Conservation (phyloP, 176 grass and related monocot genomes). For the Hyparrhenia diplandra region DNA sequence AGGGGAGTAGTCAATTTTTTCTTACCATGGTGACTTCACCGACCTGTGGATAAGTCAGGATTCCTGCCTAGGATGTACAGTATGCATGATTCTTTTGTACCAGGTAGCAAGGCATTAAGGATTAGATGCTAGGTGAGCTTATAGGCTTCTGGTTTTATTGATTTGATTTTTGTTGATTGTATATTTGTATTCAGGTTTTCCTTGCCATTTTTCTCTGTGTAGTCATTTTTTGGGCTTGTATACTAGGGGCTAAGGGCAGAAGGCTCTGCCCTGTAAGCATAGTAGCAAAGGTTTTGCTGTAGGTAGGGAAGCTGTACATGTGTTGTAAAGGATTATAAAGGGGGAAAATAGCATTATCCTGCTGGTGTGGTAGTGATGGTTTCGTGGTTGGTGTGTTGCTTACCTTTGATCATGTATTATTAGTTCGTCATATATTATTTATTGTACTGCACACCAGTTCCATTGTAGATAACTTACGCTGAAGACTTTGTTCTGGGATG, state of each 20-base stretch:
- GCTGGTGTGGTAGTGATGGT: conserved; percentile 14
- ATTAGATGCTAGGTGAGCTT: conserved; percentile 43
- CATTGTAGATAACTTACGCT: neutral
- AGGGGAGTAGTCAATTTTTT: conserved; percentile 47
- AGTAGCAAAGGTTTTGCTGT: conserved; percentile 30
- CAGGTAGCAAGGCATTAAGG: conserved; percentile 38
- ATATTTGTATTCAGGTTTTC: conserved; percentile 38
- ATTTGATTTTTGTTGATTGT: conserved; percentile 59
- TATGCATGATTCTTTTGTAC: conserved; percentile 42
- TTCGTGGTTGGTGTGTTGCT: conserved; percentile 1
- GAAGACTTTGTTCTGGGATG: neutral
- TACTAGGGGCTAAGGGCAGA: conserved; percentile 39
- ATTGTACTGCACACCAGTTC: conserved; percentile 7
- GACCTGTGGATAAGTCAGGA: conserved; percentile 48
- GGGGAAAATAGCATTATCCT: neutral
- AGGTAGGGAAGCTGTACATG: conserved; percentile 42
- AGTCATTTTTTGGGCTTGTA: conserved; percentile 35
- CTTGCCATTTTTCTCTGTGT: conserved; percentile 3
- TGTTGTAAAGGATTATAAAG: conserved; percentile 44
- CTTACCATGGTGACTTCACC: conserved; percentile 2
- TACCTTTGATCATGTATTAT: neutral
- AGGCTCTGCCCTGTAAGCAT: conserved; percentile 30
- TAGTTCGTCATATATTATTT: no score
- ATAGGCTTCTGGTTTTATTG: conserved; percentile 49
- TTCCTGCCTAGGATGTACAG: conserved; percentile 47